phyloP scores from a whole-genome alignment of 805 yeast genomes.

The Ogataea angusta region DNA sequence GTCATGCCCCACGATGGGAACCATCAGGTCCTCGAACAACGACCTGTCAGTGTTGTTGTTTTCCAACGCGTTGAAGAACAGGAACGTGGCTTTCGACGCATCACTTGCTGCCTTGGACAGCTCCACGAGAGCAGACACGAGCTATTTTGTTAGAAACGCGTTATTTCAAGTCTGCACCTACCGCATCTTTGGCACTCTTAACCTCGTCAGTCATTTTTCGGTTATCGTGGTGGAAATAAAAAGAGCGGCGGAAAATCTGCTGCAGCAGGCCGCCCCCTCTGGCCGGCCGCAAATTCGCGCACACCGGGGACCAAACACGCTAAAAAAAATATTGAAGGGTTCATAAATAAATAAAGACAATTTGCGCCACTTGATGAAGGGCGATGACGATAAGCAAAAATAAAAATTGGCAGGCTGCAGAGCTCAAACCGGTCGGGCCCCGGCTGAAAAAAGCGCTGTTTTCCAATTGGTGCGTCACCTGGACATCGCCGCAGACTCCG shows the following conservation, averaged over 20 bases:
- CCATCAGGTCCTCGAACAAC: constrained; percentile 23
- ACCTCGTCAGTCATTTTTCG: constrained; percentile 26
- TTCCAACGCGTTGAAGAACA: constrained; percentile 62
- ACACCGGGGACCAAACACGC: constrained; percentile 11
- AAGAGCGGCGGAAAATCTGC: constrained; percentile 10
- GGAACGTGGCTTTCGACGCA: constrained; percentile 76
- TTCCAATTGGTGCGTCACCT: not conserved
- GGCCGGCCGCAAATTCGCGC: constrained; percentile 10
- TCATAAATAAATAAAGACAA: constrained; percentile 3
- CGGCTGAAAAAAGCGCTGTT: not conserved
- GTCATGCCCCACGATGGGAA: constrained; percentile 32
- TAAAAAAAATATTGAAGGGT: constrained; percentile 1
- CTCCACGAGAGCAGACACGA: constrained; percentile 77
- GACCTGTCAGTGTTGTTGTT: constrained; percentile 37
- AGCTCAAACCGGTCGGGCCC: not conserved
- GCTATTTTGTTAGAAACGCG: constrained; percentile 35
- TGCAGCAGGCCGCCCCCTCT: constrained; percentile 5
- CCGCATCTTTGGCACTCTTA: constrained; percentile 31
- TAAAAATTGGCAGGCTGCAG: not conserved
- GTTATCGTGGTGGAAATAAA: constrained; percentile 11
- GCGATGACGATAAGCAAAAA: not conserved
- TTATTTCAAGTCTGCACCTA: constrained; percentile 15
- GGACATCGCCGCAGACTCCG: not conserved
- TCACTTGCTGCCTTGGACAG: constrained; percentile 84
- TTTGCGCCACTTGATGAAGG: constrained; percentile 4